A percentile compares a stretch with the other conserved stretches of the same genome.
These are phyloP conservation scores for Russula brevipes DNA, from an alignment of 768 basidiomycete species.

Conservation along the genomic window DNA sequence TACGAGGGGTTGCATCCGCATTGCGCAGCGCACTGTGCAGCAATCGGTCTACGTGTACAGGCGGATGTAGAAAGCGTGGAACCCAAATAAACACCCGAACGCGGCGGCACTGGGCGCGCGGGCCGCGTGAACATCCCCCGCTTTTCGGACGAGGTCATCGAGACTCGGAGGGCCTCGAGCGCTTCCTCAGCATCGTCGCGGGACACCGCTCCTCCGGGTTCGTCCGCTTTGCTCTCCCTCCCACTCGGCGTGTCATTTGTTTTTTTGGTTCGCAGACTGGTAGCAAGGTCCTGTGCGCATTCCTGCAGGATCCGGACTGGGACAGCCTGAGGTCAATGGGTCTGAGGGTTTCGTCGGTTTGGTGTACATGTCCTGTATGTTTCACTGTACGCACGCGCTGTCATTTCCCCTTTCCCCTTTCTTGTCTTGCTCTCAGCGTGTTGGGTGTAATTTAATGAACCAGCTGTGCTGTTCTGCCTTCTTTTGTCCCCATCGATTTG, in stretches of 20 bases:
- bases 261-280: constrained; percentile 57
- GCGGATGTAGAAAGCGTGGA: too few species aligned
- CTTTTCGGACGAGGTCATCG: constrained; percentile 97
- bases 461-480: neutral
- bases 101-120: too few species aligned
- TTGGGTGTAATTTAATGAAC: constrained; percentile 3
- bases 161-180: constrained; percentile 88
- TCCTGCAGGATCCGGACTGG: constrained; percentile 93
- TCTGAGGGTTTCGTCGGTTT: constrained; percentile 36
- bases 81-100: too few species aligned
- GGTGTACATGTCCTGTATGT: constrained; percentile 6
- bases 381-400: neutral
- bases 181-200: constrained; percentile 93
- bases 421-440: constrained; percentile 1
- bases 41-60: too few species aligned
- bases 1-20: too few species aligned
- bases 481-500: neutral
- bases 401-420: neutral
- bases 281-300: constrained; percentile 93
- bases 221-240: constrained; percentile 25
- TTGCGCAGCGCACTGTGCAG: too few species aligned
- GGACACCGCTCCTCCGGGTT: constrained; percentile 96
- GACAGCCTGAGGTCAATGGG: constrained; percentile 81
- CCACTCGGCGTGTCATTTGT: neutral
- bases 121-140: constrained; percentile 91